Evolutionary conservation across 1,284 basidiomycete species (phyloP).

Genomic region (Trichosporon coremiiforme): DNA sequence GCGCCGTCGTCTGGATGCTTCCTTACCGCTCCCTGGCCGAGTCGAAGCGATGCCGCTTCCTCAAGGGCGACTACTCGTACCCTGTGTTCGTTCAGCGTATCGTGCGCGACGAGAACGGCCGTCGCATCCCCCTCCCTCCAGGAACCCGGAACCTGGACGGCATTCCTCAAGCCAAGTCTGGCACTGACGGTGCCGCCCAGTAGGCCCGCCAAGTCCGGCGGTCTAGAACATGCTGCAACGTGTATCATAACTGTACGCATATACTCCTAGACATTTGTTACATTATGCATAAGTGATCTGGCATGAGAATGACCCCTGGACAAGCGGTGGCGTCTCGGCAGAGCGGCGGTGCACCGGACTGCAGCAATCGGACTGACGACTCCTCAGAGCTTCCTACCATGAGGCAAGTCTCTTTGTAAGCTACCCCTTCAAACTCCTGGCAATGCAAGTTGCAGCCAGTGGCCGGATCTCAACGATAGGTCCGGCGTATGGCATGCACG

Average conservation of each 20-base stretch:
- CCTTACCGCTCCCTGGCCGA: conserved; percentile 51
- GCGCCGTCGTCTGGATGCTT: conserved; percentile 47
- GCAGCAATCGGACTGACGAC: no score
- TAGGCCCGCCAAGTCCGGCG: neutral
- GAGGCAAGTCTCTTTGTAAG: no score
- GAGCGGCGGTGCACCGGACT: no score
- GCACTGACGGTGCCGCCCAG: neutral
- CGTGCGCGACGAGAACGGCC: conserved; percentile 17
- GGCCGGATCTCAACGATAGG: no score
- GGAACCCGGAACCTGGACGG: neutral
- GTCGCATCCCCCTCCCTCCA: neutral
- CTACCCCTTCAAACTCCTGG: no score
- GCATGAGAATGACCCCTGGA: neutral
- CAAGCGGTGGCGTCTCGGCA: neutral
- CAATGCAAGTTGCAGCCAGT: no score
- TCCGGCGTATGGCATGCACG: no score
- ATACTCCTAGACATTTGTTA: conserved; percentile 15
- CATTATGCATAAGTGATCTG: conserved; percentile 11
- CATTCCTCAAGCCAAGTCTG: neutral
- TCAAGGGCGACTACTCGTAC: conserved; percentile 47
- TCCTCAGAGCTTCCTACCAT: no score
- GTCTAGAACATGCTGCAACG: conserved; percentile 80
- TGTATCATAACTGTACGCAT: conserved; percentile 15
- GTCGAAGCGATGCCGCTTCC: conserved; percentile 50
- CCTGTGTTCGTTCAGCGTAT: conserved; percentile 35